Evolutionary conservation across 371 early-diverging fungal species (phyloP).

Genomic region (Mortierella sp.): DNA sequence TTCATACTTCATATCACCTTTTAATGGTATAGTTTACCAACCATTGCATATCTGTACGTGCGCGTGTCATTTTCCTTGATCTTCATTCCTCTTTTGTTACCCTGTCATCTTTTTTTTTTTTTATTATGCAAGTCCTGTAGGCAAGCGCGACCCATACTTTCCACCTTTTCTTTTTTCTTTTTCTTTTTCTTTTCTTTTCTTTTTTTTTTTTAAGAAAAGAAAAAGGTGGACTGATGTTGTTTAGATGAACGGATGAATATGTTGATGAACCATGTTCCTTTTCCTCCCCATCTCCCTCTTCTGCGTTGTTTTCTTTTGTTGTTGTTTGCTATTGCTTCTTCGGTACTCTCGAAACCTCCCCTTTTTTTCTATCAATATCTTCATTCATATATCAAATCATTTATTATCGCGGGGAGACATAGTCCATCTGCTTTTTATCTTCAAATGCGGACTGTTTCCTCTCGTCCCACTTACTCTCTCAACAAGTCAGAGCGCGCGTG

Average conservation of each 20-base stretch:
- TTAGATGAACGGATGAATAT: not conserved
- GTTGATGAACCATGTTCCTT: conserved; percentile 5
- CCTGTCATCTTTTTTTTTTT: not conserved
- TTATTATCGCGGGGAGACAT: conserved; percentile 1
- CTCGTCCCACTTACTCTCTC: not conserved
- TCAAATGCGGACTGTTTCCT: not conserved
- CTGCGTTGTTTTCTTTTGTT: too few relatives aligned
- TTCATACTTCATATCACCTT: not conserved
- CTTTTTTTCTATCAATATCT: conserved; percentile 11
- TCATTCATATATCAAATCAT: not conserved
- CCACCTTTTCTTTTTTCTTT: not conserved
- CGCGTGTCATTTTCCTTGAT: conserved; percentile 8
- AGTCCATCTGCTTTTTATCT: conserved; percentile 6
- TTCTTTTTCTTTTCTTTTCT: not conserved
- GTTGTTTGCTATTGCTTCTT: not conserved
- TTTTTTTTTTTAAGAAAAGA: not conserved
- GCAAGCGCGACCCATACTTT: not conserved
- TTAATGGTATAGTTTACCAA: conserved; percentile 1
- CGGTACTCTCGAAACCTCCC: conserved; percentile 4
- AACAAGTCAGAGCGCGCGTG: not conserved
- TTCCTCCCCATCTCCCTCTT: not conserved
- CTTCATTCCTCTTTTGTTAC: conserved; percentile 3
- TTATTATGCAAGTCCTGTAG: conserved; percentile 3
- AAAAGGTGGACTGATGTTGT: conserved; percentile 8
- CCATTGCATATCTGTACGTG: not conserved